Evolutionary conservation across 192 early-diverging fungal genomes (phyloP).

Genomic region (Kappamyces sp.): DNA sequence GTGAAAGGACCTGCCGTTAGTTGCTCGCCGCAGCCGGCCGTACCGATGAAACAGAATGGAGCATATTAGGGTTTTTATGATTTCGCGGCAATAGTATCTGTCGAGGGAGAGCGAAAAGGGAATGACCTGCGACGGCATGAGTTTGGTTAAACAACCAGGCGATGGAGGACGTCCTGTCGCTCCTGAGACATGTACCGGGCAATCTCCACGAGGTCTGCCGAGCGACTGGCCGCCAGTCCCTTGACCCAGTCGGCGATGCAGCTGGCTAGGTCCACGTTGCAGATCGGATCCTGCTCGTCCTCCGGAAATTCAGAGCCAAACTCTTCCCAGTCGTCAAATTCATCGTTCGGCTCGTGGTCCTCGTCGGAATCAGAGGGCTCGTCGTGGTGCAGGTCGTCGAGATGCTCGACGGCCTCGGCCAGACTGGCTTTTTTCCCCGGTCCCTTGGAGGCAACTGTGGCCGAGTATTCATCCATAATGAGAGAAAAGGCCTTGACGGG

Average conservation of each 20-base stretch:
- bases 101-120: constrained; percentile 12
- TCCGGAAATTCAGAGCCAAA: too few relatives aligned
- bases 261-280: too few relatives aligned
- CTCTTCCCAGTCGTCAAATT: constrained; percentile 40
- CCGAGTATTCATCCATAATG: constrained; percentile 70
- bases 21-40: background rate
- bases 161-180: too few relatives aligned
- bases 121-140: constrained; percentile 35
- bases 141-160: too few relatives aligned
- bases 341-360: too few relatives aligned
- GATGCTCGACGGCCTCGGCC: constrained; percentile 13
- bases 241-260: too few relatives aligned
- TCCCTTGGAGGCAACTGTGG: constrained; percentile 26
- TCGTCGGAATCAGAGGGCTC: constrained; percentile 35
- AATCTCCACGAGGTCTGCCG: too few relatives aligned
- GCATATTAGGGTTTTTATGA: background rate
- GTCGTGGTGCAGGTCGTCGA: constrained; percentile 13
- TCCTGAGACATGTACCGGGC: too few relatives aligned
- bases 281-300: too few relatives aligned
- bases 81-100: constrained; percentile 6
- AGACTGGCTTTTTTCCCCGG: background rate
- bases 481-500: constrained; percentile 82
- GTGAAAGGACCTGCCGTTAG: background rate
- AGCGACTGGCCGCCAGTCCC: too few relatives aligned
- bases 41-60: constrained; percentile 11